These are phyloP conservation scores for Chrysoporthe puriensis DNA, from an alignment of 2,329 filamentous ascomycete species.

Conservation along the genomic window DNA sequence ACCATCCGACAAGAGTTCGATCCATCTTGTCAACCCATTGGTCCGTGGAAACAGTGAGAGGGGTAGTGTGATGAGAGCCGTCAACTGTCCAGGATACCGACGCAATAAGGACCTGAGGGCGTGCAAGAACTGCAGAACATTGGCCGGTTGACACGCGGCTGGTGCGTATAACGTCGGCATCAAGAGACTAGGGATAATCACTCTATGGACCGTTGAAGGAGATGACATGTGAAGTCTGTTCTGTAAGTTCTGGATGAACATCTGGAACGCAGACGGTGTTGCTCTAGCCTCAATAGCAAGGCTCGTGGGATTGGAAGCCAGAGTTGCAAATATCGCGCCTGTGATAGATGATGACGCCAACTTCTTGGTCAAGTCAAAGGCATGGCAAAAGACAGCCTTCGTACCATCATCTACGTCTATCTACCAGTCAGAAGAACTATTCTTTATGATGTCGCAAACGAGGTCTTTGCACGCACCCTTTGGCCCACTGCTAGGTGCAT, in stretches of 20 bases:
- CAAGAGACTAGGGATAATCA: slow-evolving; percentile 83
- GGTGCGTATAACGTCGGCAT: slow-evolving; percentile 84
- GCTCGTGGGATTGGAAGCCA: slow-evolving; percentile 49
- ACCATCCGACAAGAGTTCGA: slow-evolving; percentile 82
- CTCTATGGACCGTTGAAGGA: slow-evolving; percentile 70
- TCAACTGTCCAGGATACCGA: slow-evolving; percentile 65
- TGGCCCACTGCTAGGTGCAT: slow-evolving; percentile 21
- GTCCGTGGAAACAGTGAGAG: slow-evolving; percentile 77
- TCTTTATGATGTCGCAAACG: slow-evolving; percentile 30
- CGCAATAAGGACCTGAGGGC: slow-evolving; percentile 75
- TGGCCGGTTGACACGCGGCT: slow-evolving; percentile 67
- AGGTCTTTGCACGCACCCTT: slow-evolving; percentile 29
- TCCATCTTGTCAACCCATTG: slow-evolving; percentile 79
- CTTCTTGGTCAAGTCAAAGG: slow-evolving; percentile 72
- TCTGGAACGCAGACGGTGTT: slow-evolving; percentile 58
- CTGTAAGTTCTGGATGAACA: slow-evolving; percentile 64
- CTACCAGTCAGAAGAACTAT: slow-evolving; percentile 20
- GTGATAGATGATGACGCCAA: slow-evolving; percentile 54
- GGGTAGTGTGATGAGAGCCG: slow-evolving; percentile 76
- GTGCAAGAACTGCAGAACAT: slow-evolving; percentile 82
- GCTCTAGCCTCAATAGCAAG: slow-evolving; percentile 31
- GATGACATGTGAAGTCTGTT: slow-evolving; percentile 60
- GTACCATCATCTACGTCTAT: slow-evolving; percentile 31
- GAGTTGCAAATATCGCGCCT: slow-evolving; percentile 55
- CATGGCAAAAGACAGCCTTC: slow-evolving; percentile 65